A percentile compares a stretch with the other conserved stretches of the same genome.
These are phyloP conservation scores for Lactarius hatsudake DNA, from an alignment of 768 basidiomycete genomes.

Conservation along the genomic window DNA sequence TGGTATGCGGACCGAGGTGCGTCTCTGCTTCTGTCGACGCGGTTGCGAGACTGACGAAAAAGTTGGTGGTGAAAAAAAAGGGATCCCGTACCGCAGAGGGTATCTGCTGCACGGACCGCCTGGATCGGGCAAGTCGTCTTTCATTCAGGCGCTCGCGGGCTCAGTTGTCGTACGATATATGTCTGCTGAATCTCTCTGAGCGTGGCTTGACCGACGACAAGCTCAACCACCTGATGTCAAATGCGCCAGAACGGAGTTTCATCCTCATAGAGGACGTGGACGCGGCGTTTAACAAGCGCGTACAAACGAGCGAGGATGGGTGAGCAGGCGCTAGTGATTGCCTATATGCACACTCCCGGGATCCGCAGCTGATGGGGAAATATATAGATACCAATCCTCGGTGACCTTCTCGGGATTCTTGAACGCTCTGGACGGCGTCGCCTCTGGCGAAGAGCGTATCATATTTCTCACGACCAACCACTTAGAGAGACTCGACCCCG, in stretches of 20 bases:
- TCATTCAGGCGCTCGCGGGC: slow-evolving; percentile 96
- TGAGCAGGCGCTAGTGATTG: slow-evolving; percentile 39
- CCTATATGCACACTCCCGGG: not conserved
- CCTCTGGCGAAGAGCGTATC: slow-evolving; percentile 96
- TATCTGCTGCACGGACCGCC: slow-evolving; percentile 96
- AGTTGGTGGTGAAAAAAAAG: slow-evolving; percentile 40
- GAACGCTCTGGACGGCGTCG: slow-evolving; percentile 96
- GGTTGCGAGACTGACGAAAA: slow-evolving; percentile 1
- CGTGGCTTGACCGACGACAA: slow-evolving; percentile 96
- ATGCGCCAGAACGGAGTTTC: slow-evolving; percentile 89
- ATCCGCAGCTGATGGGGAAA: slow-evolving; percentile 19
- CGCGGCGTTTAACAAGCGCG: slow-evolving; percentile 92
- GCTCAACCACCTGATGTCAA: slow-evolving; percentile 87
- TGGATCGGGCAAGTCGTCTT: slow-evolving; percentile 97
- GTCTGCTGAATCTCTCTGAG: slow-evolving; percentile 92
- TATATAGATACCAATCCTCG: slow-evolving; percentile 80
- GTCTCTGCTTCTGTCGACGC: slow-evolving; percentile 26
- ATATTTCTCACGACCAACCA: slow-evolving; percentile 99
- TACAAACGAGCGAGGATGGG: slow-evolving; percentile 91
- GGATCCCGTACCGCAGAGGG: slow-evolving; percentile 95
- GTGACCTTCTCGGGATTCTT: slow-evolving; percentile 98
- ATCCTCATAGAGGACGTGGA: slow-evolving; percentile 98
- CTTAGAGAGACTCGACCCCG: slow-evolving; percentile 81
- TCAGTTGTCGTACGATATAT: slow-evolving; percentile 92
- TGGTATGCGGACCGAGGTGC: slow-evolving; percentile 97